Conservation (phyloP, 805 yeast species). For the Starmerella apicola region DNA sequence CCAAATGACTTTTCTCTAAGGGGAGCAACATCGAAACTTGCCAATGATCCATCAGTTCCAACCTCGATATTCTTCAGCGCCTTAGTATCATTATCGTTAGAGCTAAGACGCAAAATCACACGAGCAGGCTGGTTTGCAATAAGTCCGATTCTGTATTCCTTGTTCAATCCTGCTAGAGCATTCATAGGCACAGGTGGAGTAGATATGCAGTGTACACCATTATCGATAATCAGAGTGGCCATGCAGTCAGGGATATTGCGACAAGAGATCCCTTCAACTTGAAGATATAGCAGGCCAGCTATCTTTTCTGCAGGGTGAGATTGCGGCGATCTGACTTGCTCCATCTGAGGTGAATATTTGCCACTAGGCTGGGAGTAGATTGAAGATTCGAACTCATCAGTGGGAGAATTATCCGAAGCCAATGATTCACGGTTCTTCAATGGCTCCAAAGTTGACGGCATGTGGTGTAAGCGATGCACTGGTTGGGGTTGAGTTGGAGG, state of each 20-base stretch:
- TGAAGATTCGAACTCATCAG: too few species aligned
- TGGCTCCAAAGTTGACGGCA: too few species aligned
- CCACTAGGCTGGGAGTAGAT: too few species aligned
- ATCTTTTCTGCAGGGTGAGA: too few species aligned
- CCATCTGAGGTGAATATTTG: too few species aligned
- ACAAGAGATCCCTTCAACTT: constrained; percentile 33
- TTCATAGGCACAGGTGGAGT: constrained; percentile 39
- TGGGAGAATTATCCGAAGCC: too few species aligned
- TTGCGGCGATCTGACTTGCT: too few species aligned
- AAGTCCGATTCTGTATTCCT: constrained; percentile 65
- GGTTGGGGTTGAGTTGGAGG: too few species aligned
- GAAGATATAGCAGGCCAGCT: constrained; percentile 29
- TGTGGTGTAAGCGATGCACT: too few species aligned
- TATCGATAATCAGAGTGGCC: constrained; percentile 48
- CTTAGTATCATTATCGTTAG: constrained; percentile 25
- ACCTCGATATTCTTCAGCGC: neutral
- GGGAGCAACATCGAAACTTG: constrained; percentile 36
- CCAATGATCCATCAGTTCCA: constrained; percentile 17
- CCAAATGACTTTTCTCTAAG: constrained; percentile 40
- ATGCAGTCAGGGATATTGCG: constrained; percentile 30
- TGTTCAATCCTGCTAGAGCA: constrained; percentile 34
- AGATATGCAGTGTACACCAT: constrained; percentile 66
- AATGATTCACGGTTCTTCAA: too few species aligned
- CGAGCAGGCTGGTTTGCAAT: constrained; percentile 43
- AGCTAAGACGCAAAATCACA: constrained; percentile 44